These are phyloP conservation scores for Gastrolobium villosum DNA, from an alignment of 306 rosid species.

Conservation along the genomic window DNA sequence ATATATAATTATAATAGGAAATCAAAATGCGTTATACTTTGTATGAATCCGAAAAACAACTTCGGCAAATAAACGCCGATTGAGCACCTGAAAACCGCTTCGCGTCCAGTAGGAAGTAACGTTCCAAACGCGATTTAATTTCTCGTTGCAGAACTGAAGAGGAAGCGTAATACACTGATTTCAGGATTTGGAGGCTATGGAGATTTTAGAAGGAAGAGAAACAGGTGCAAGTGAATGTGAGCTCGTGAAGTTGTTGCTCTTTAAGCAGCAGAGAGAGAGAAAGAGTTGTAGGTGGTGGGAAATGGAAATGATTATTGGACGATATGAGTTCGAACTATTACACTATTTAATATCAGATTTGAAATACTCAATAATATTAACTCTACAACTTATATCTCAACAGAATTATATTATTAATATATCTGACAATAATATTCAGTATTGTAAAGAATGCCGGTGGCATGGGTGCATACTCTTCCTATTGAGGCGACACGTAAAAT, in stretches of 20 bases:
- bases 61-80: not conserved
- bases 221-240: not conserved
- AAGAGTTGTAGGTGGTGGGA: constrained; percentile 10
- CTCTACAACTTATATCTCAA: too few relatives aligned
- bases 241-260: too few relatives aligned
- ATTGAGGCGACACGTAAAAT: constrained; percentile 41
- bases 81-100: not conserved
- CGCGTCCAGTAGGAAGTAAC: too few relatives aligned
- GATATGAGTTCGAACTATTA: too few relatives aligned
- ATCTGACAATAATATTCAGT: not conserved
- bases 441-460: constrained; percentile 24
- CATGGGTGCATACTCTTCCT: constrained; percentile 8
- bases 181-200: not conserved
- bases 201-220: not conserved
- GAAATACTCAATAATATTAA: too few relatives aligned
- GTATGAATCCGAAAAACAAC: constrained; percentile 1
- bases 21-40: not conserved
- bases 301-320: not conserved
- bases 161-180: not conserved
- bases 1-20: not conserved
- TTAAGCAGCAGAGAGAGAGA: not conserved
- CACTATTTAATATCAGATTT: too few relatives aligned
- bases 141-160: too few relatives aligned
- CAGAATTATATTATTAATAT: too few relatives aligned
- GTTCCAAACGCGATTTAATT: constrained; percentile 19